Conservation (phyloP, 2,329 filamentous ascomycete genomes). For the Colletotrichum neosansevieriae region DNA sequence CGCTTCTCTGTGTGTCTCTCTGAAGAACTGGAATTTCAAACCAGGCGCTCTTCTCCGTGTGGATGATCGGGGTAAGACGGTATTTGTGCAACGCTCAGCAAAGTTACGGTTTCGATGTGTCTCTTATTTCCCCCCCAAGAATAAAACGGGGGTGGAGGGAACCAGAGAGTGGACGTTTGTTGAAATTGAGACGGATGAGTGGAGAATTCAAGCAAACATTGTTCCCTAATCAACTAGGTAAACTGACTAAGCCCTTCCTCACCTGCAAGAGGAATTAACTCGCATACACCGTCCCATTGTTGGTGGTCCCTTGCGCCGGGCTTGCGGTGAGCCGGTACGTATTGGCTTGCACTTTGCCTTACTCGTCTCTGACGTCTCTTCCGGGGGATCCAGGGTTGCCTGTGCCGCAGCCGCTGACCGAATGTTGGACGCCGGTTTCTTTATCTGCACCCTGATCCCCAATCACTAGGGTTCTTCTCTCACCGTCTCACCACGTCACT, state of each 20-base stretch:
- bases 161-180: slow-evolving; percentile 25
- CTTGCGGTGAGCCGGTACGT: slow-evolving; percentile 11
- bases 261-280: slow-evolving; percentile 3
- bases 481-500: slow-evolving; percentile 1
- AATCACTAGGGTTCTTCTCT: not conserved
- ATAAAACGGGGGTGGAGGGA: slow-evolving; percentile 18
- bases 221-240: not conserved
- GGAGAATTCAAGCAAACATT: slow-evolving; percentile 22
- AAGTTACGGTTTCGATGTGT: slow-evolving; percentile 5
- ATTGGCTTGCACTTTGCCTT: not conserved
- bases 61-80: slow-evolving; percentile 14
- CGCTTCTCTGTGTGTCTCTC: too few species aligned
- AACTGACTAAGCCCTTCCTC: slow-evolving; percentile 7
- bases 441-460: not conserved
- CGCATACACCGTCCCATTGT: not conserved
- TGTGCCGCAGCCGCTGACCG: slow-evolving; percentile 33
- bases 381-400: slow-evolving; percentile 9
- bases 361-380: not conserved
- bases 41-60: slow-evolving; percentile 6
- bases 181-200: slow-evolving; percentile 33
- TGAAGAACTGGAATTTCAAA: not conserved
- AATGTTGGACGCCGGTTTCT: slow-evolving; percentile 4
- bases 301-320: not conserved
- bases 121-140: not conserved
- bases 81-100: slow-evolving; percentile 13